Base-by-base conservation (phyloP, 768 basidiomycete species). In the Imleria badia region DNA sequence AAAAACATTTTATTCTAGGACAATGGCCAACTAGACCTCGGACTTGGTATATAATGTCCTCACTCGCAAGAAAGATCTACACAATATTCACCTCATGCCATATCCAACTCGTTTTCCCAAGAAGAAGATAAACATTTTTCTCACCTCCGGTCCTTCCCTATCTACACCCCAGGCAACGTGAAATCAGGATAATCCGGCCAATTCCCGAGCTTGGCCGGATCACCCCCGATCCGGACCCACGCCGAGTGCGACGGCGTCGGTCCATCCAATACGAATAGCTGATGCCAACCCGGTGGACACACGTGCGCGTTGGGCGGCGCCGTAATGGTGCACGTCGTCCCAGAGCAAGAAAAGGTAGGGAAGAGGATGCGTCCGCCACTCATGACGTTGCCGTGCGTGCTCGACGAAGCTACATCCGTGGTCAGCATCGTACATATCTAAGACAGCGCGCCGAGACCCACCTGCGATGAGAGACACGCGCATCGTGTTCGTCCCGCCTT, bases 181-280 rank as follows among this genome's bases (percentile, higher is more conserved):
- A 91, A 91, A 49, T 85, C 89, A 29, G 85, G 79, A 60, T 81
- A 72, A 51, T 81, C 50, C 0, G 89, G 89, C 89, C 89, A 92
- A 59, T 86, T 83, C 0, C 89, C 89, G 11, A 92, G 67, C 48
- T 74, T 20, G 1, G 76, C 78, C 0, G 89, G 89, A 64, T 92
- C 91, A 1, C 87, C 87, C 19, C 90, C 90, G 46, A 92, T 87
- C 26, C 89, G 81, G 13, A 93, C 81, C 83, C 86, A 89, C 13
- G 76, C 69, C 17, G 88, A 87, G 58, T 83, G 80, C 23, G 86
- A 89, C 5, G 91, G 90, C 5, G 88, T 89, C 29, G 87, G 84
- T 1, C 88, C 88, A 48, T 91, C 89, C 30, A 92, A 74, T 43
- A 92, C 75, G 65, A 86, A 92, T 11, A 92, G 63, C 66, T 87